These are phyloP conservation scores for Besnoitia besnoiti DNA, from an alignment of 169 alveolate genomes.

Conservation along the genomic window DNA sequence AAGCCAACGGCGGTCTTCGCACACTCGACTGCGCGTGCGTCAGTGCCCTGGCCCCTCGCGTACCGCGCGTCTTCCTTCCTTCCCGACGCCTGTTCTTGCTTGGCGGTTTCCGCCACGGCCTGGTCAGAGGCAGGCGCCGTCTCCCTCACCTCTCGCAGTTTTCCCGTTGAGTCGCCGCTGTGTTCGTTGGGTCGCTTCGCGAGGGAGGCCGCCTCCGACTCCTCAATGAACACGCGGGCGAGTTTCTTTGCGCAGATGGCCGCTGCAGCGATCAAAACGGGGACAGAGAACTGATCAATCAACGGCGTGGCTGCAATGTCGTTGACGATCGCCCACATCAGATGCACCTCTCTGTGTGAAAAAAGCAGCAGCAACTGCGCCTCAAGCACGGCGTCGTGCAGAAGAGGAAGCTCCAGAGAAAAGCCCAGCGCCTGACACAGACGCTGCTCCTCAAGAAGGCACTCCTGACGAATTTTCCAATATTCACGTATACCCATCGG, in stretches of 20 bases:
- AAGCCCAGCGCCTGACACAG: constrained; percentile 60
- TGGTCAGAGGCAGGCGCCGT: not conserved
- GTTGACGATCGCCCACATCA: constrained; percentile 30
- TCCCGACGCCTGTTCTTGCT: no score
- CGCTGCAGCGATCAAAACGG: constrained; percentile 9
- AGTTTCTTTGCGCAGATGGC: constrained; percentile 33
- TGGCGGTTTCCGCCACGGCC: no score
- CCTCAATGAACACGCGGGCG: not conserved
- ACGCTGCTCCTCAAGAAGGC: constrained; percentile 60
- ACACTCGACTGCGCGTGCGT: not conserved
- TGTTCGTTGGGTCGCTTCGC: not conserved
- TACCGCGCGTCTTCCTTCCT: no score
- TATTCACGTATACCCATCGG: constrained; percentile 60
- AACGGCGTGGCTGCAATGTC: constrained; percentile 41
- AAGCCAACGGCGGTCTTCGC: not conserved
- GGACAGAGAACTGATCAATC: not conserved
- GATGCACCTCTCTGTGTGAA: constrained; percentile 25
- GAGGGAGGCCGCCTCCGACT: not conserved
- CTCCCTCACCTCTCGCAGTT: not conserved
- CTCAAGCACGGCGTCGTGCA: constrained; percentile 17
- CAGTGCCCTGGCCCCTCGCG: no score
- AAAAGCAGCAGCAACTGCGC: not conserved
- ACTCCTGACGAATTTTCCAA: constrained; percentile 56
- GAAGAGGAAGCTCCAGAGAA: constrained; percentile 1
- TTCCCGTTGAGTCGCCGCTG: not conserved